phyloP scores from a whole-genome alignment of 495 filamentous ascomycete genomes.

The Podospora comata region DNA sequence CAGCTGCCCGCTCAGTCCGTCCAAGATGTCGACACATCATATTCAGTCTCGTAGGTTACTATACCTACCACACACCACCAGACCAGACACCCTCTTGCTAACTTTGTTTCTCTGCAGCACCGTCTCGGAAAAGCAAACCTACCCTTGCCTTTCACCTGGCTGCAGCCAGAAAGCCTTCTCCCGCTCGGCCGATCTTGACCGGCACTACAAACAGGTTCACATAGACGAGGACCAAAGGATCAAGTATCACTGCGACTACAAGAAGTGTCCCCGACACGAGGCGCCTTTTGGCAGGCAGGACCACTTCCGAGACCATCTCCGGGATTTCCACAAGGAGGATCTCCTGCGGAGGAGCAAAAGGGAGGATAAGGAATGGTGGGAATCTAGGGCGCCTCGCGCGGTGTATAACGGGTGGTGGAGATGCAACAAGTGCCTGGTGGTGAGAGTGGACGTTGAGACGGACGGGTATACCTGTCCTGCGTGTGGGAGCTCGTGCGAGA shows the following conservation, averaged over 20 bases:
- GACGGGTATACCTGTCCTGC: constrained; percentile 40
- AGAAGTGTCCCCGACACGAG: constrained; percentile 35
- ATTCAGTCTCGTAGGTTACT: neutral
- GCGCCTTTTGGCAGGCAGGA: constrained; percentile 43
- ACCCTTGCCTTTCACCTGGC: constrained; percentile 29
- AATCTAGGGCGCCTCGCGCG: constrained; percentile 12
- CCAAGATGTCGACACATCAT: neutral
- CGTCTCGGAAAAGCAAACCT: constrained; percentile 15
- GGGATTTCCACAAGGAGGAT: constrained; percentile 51
- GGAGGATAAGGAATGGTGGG: constrained; percentile 27
- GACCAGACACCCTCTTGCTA: neutral
- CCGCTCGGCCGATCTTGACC: constrained; percentile 47
- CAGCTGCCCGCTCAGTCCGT: too few relatives aligned
- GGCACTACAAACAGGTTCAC: constrained; percentile 45
- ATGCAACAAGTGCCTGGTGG: constrained; percentile 42
- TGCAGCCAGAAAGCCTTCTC: constrained; percentile 39
- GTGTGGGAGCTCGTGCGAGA: constrained; percentile 43
- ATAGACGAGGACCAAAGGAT: constrained; percentile 33
- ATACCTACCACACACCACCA: neutral
- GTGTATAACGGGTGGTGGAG: constrained; percentile 47
- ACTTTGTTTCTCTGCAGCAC: neutral
- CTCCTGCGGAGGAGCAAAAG: constrained; percentile 33
- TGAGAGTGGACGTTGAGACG: constrained; percentile 32
- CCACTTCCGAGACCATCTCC: constrained; percentile 50
- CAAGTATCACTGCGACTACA: constrained; percentile 43